Base-by-base conservation (phyloP, 2,329 filamentous ascomycete genomes). In the Aspergillus sp. region DNA sequence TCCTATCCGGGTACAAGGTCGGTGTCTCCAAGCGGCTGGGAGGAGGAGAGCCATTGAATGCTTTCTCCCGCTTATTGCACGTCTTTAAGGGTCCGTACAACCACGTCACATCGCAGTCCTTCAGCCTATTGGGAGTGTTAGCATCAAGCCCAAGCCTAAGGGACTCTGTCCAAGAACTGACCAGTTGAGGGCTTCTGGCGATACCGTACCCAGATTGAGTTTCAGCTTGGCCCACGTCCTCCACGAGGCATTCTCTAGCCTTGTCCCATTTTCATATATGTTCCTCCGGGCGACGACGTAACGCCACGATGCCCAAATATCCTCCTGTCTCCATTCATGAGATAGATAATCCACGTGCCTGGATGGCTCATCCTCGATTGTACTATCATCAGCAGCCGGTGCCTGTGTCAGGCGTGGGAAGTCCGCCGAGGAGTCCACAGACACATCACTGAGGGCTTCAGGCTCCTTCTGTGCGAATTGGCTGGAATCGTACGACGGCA, bases 101-200 rank as follows among this genome's bases (percentile, higher is more conserved):
- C 95, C 94, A 99, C 49, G 94, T 97, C 32, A 97, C 92, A 76
- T 99, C 94, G 74, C 91, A 95, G 70, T 98, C 95, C 75, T 98
- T 99, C 62, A 97, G 83, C 93, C 92, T 97, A 70, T 15, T 53
- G 17, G 7, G n/a, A 12, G n/a, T 62, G 25, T 65, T 63, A 60
- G 62, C 49, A 59, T 45, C 43, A 23, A 48, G 12, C 38, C 19
- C 30, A 58, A 19, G 32, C 32, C 5, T n/a, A 15, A 36, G 48
- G 41, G 9, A 21, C 23, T 15, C 7, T 13, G 32, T 28, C 8
- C 8, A 28, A 17, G 15, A 39, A 82, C 87, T 70, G 78, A 96
- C 94, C 95, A 99, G 78, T 98, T 97, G 58, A 99, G 81, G 2
- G 89, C 91, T 76, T 97, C 93, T 3, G 95, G 92, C 7, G 92